Evolutionary conservation across 169 alveolate species (phyloP), one percentile per base, ranked within the genome.

Genomic region (Toxoplasma gondii): DNA sequence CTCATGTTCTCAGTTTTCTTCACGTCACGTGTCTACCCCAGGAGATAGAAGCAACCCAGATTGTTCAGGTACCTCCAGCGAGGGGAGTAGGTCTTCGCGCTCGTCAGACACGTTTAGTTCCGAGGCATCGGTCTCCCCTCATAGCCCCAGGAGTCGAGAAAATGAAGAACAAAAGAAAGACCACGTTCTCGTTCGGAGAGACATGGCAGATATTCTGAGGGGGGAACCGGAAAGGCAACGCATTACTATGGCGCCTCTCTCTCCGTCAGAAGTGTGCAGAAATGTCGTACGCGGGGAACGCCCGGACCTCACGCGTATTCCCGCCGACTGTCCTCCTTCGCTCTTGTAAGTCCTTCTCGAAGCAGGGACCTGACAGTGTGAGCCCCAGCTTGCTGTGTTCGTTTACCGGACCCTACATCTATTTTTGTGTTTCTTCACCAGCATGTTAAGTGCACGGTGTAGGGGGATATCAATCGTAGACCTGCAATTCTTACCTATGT

Each of bases 281-380:
- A 90, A 93, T 27, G 96, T 94, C 36, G 88, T 64, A 34, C 64
- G 93, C 54, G 96, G 96, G 44, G 93, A 91, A 69, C 83, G 94
- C 45, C 98, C 98, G 9, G 95, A 95, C 64, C 82, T 95, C 34
- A 58, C 80, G 12, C 45, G 43, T 38, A 92, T 96, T 31, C 96
- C 97, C 34, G 45, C 90, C 2, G 96, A 96, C 74, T 97, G 98
- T 67, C 98, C 98, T 9, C 83, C 88, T 45, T 81, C 87, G 45
- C 88, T 92, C 41, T 36, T 78, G 95, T 92, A 43, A 92, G 88
- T 49, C 43, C 81, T 17, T 69, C 81, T 9, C 41, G 81, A 24
- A n/a, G 34, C 81, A n/a, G 31, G 31, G 31, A 24, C 19, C 81
- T 4, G 81, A 10, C 38, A 24, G 9, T 5, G 31, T 69, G 81